Evolutionary conservation across 257 asterid species (phyloP), one percentile per base, ranked within the genome.

Genomic region (Solanum chilense): DNA sequence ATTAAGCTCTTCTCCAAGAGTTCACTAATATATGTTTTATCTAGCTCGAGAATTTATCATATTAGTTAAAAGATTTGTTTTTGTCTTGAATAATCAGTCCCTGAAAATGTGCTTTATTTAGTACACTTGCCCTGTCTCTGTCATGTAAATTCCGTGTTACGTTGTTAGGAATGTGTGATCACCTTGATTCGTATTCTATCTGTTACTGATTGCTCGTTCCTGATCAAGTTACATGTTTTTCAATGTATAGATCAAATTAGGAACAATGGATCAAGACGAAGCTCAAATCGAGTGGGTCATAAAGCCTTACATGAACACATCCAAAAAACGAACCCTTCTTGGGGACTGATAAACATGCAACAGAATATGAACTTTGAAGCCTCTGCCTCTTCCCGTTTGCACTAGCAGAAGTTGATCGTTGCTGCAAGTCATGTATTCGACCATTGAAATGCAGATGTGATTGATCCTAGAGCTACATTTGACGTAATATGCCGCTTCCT

Each of bases 201-300:
- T 56, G 58, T 41, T 68, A 66, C 27, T 11, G 35, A 18, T 4
- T 21, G 12, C 70, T 76, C 13, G 13, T 25, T 35, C 64, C 44
- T 66, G 39, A 49, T 52, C 60, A 37, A 49, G 41, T 80, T 85
- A 35, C n/a, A 49, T 31, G 27, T 18, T 77, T 71, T 29, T 35
- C 18, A 37, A 45, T 25, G 86, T 88, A 4, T 33, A 97, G 98
- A 89, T 97, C 80, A 93, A 93, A 90, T 89, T 94, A 49, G 99
- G 99, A 90, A 95, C 98, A 3, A 80, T 96, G 92, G 99, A 96
- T 83, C 98, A 95, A 90, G 96, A 92, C 14, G 98, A 95, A 91
- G 98, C 98, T 89, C 96, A 93, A 85, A 90, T 68, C 2, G 98
- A 95, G 86, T 96, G 95, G 95, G 93, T 93, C 56, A 89, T 90